phyloP scores from a whole-genome alignment of 2,329 filamentous ascomycete genomes.

The Thelonectria rubi region DNA sequence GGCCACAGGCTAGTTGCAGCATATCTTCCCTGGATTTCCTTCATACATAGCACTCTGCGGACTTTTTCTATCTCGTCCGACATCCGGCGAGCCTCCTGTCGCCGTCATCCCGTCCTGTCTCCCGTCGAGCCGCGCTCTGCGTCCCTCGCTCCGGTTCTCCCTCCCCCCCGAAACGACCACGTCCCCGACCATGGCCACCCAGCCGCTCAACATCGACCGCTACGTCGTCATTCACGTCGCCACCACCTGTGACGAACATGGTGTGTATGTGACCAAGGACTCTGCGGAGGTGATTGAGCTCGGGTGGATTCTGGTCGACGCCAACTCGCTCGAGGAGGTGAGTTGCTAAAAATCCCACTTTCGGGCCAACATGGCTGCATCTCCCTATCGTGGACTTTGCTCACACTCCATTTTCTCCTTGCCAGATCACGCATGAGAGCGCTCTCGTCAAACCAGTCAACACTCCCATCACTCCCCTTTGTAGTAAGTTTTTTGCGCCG shows the following conservation, averaged over 20 bases:
- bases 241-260: slow-evolving; percentile 98
- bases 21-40: slow-evolving; percentile 30
- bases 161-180: slow-evolving; percentile 35
- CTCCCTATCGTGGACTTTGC: slow-evolving; percentile 14
- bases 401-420: slow-evolving; percentile 28
- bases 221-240: slow-evolving; percentile 99
- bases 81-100: slow-evolving; percentile 20
- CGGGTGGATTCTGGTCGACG: slow-evolving; percentile 95
- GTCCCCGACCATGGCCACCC: slow-evolving; percentile 49
- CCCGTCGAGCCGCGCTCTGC: slow-evolving; percentile 32
- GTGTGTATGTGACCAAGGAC: slow-evolving; percentile 99
- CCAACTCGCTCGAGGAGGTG: slow-evolving; percentile 93
- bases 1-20: slow-evolving; percentile 50
- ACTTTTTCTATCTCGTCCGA: slow-evolving; percentile 30
- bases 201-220: slow-evolving; percentile 81
- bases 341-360: slow-evolving; percentile 45
- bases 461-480: slow-evolving; percentile 96
- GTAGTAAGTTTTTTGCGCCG: slow-evolving; percentile 77
- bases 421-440: slow-evolving; percentile 90
- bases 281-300: slow-evolving; percentile 99
- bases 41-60: slow-evolving; percentile 24
- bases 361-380: slow-evolving; percentile 19
- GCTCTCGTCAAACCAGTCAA: slow-evolving; percentile 98
- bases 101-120: slow-evolving; percentile 27
- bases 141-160: slow-evolving; percentile 33